Percentiles rank a stretch among this genome's conserved stretches.
phyloP scores from a whole-genome alignment of 148 eudicot genomes.

The Silene latifolia region DNA sequence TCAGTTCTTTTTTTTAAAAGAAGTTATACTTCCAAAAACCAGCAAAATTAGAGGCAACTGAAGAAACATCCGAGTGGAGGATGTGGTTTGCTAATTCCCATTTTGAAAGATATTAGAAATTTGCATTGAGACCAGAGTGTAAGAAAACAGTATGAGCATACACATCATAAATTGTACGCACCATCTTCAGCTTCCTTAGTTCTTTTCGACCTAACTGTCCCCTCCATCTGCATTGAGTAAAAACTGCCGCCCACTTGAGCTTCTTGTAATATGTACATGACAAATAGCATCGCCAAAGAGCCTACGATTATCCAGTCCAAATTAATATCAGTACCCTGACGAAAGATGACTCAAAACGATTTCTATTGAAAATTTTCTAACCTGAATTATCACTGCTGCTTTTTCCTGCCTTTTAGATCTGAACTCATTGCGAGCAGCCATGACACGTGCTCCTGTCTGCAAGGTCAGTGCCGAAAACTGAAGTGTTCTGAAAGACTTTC shows the following conservation, averaged over 20 bases:
- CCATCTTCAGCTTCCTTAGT: conserved; percentile 75
- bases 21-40: neutral
- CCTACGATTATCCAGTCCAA: conserved; percentile 44
- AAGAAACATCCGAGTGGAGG: neutral
- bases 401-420: conserved; percentile 54
- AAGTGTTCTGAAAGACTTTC: conserved; percentile 43
- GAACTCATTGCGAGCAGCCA: conserved; percentile 70
- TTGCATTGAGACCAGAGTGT: neutral
- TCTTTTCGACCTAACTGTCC: conserved; percentile 65
- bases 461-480: conserved; percentile 49
- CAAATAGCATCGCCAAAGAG: conserved; percentile 69
- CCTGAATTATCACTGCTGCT: conserved; percentile 73
- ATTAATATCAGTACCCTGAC: conserved; percentile 7
- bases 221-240: conserved; percentile 81
- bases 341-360: conserved; percentile 9
- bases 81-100: conserved; percentile 7
- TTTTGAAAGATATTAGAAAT: neutral
- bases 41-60: neutral
- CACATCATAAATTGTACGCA: conserved; percentile 25
- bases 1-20: neutral
- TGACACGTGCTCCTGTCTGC: conserved; percentile 63
- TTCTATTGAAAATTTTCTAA: conserved; percentile 23
- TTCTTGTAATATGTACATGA: conserved; percentile 55
- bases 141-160: neutral
- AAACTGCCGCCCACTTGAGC: conserved; percentile 58